Evolutionary conservation across 768 basidiomycete genomes (phyloP).

Genomic region (Grammothele lineata): DNA sequence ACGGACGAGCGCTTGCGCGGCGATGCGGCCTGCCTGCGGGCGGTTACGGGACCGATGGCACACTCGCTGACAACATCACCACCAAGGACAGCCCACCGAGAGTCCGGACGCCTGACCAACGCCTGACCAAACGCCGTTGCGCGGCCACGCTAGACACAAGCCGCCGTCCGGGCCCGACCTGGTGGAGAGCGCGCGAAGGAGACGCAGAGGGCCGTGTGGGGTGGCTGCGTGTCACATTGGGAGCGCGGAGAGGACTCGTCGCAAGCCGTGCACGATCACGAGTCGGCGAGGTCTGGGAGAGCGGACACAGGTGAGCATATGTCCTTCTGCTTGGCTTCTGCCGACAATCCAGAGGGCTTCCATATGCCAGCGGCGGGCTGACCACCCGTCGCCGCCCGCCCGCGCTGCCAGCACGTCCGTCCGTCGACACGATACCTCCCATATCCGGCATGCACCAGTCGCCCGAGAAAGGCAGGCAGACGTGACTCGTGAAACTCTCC

Average conservation of each 20-base stretch:
- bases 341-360: conserved; percentile 18
- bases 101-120: conserved; percentile 1
- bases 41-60: conserved; percentile 12
- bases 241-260: too few species aligned
- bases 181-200: too few species aligned
- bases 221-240: too few species aligned
- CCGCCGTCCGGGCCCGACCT: too few species aligned
- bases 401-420: too few species aligned
- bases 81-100: too few species aligned
- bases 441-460: too few species aligned
- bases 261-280: not conserved
- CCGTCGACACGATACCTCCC: too few species aligned
- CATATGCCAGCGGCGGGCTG: conserved; percentile 11
- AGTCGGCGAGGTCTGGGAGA: conserved; percentile 5
- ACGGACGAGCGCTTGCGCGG: too few species aligned
- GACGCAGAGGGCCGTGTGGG: too few species aligned
- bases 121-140: not conserved
- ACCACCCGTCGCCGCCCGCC: too few species aligned
- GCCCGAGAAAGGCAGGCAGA: conserved; percentile 13
- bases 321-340: conserved; percentile 9
- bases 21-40: too few species aligned
- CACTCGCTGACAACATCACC: conserved; percentile 12
- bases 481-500: conserved; percentile 14
- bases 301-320: conserved; percentile 13
- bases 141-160: not conserved